Evolutionary conservation across 495 filamentous ascomycete genomes (phyloP).

Genomic region (Trichoderma orchidacearum): DNA sequence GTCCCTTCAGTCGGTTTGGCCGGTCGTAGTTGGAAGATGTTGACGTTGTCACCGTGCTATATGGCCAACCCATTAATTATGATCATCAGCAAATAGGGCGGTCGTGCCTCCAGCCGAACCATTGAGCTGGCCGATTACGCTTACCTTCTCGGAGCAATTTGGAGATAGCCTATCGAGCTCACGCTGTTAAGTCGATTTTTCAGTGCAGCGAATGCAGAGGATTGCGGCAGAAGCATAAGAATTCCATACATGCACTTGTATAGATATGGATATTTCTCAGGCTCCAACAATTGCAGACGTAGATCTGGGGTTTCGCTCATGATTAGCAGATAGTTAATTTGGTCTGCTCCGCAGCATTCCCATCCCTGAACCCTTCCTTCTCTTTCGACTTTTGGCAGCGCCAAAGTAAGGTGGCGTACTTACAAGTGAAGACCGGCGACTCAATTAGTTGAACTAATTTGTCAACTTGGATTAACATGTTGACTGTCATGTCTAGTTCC

Average conservation of each 20-base stretch:
- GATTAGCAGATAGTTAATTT: background rate
- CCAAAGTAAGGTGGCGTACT: slow-evolving; percentile 10
- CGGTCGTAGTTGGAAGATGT: slow-evolving; percentile 52
- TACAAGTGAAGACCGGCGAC: slow-evolving; percentile 95
- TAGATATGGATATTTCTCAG: slow-evolving; percentile 86
- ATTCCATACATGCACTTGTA: slow-evolving; percentile 98
- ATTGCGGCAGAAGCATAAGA: slow-evolving; percentile 95
- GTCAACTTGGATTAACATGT: slow-evolving; percentile 97
- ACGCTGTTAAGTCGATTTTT: slow-evolving; percentile 97
- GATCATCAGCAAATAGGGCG: slow-evolving; percentile 2
- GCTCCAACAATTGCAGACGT: slow-evolving; percentile 92
- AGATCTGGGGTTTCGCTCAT: slow-evolving; percentile 47
- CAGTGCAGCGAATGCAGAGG: slow-evolving; percentile 87
- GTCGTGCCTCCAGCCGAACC: background rate
- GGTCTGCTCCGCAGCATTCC: too few species aligned
- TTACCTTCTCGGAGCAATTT: slow-evolving; percentile 71
- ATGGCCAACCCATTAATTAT: too few species aligned
- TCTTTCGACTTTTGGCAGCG: too few species aligned
- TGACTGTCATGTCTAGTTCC: slow-evolving; percentile 97
- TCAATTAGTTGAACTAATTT: slow-evolving; percentile 96
- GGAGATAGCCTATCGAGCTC: slow-evolving; percentile 89
- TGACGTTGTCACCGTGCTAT: slow-evolving; percentile 32
- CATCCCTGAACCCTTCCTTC: too few species aligned
- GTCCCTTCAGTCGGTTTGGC: slow-evolving; percentile 65
- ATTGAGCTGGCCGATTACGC: slow-evolving; percentile 16